These are phyloP conservation scores for Microthyrium microscopicum DNA, from an alignment of 2,329 filamentous ascomycete species.

Conservation along the genomic window DNA sequence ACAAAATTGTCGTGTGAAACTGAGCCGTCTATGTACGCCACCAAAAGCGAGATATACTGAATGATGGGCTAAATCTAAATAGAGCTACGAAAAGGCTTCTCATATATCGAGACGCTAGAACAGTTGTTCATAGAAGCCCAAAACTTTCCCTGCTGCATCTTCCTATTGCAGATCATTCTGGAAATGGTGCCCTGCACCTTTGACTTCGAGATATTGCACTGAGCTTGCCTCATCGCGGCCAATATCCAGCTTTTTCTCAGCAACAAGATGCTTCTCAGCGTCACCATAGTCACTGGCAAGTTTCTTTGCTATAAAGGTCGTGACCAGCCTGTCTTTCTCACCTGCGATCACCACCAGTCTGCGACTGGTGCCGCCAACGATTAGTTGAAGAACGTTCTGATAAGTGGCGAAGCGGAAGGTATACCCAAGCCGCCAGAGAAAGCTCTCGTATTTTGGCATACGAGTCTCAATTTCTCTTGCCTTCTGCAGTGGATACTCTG, in stretches of 20 bases:
- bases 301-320: slow-evolving; percentile 15
- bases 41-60: no score
- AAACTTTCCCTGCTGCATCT: slow-evolving; percentile 28
- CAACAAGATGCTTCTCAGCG: slow-evolving; percentile 23
- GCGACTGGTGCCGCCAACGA: slow-evolving; percentile 12
- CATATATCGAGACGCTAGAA: no score
- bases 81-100: no score
- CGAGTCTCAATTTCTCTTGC: slow-evolving; percentile 27
- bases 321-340: slow-evolving; percentile 26
- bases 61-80: slow-evolving; percentile 1
- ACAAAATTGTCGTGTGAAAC: no score
- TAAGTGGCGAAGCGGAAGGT: slow-evolving; percentile 27
- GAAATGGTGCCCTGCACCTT: slow-evolving; percentile 33
- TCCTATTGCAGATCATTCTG: slow-evolving; percentile 36
- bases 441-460: slow-evolving; percentile 34
- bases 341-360: slow-evolving; percentile 26
- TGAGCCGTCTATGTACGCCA: no score
- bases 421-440: slow-evolving; percentile 35
- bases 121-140: slow-evolving; percentile 22
- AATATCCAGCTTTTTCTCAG: slow-evolving; percentile 15
- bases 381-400: slow-evolving; percentile 22
- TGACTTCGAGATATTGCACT: slow-evolving; percentile 27
- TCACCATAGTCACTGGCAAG: no score
- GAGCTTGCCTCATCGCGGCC: slow-evolving; percentile 16
- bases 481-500: slow-evolving; percentile 22